Evolutionary conservation across 2,329 filamentous ascomycete species (phyloP).

Genomic region (Colletotrichum sp.): DNA sequence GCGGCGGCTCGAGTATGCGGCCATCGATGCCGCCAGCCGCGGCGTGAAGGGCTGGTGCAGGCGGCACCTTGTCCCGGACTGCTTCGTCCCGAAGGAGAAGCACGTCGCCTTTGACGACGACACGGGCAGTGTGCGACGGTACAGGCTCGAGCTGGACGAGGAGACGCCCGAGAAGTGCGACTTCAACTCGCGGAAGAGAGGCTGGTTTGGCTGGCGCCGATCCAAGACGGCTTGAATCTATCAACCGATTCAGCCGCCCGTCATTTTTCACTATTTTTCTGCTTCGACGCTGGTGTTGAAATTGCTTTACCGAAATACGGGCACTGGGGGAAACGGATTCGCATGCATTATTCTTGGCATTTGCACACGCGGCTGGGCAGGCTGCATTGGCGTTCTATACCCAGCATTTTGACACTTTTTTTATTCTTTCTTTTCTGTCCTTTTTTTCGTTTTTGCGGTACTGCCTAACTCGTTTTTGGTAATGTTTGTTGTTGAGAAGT

Average conservation of each 20-base stretch:
- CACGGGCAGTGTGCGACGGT: slow-evolving; percentile 66
- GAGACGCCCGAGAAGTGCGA: slow-evolving; percentile 9
- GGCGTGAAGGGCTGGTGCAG: slow-evolving; percentile 66
- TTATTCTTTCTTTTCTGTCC: neutral
- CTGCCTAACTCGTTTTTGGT: neutral
- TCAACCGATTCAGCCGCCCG: too few relatives aligned
- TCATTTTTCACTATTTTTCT: neutral
- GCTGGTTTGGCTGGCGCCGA: slow-evolving; percentile 10
- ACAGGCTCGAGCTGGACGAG: slow-evolving; percentile 56
- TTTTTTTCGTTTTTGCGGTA: neutral
- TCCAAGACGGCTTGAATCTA: slow-evolving; percentile 7
- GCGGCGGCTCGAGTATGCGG: slow-evolving; percentile 67
- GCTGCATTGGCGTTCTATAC: slow-evolving; percentile 20
- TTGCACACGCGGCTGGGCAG: slow-evolving; percentile 16
- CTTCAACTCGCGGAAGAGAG: neutral
- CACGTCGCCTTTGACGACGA: slow-evolving; percentile 66
- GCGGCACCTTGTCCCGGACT: slow-evolving; percentile 63
- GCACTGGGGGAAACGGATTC: neutral
- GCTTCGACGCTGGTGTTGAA: slow-evolving; percentile 1
- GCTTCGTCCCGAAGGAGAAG: slow-evolving; percentile 57
- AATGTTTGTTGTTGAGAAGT: slow-evolving; percentile 2
- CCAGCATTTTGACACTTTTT: slow-evolving; percentile 14
- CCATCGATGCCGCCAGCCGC: slow-evolving; percentile 66
- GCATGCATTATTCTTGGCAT: neutral
- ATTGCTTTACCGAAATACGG: neutral